Evolutionary conservation across 352 stramenopile genomes (phyloP).

Genomic region (Globisporangium middletonii): DNA sequence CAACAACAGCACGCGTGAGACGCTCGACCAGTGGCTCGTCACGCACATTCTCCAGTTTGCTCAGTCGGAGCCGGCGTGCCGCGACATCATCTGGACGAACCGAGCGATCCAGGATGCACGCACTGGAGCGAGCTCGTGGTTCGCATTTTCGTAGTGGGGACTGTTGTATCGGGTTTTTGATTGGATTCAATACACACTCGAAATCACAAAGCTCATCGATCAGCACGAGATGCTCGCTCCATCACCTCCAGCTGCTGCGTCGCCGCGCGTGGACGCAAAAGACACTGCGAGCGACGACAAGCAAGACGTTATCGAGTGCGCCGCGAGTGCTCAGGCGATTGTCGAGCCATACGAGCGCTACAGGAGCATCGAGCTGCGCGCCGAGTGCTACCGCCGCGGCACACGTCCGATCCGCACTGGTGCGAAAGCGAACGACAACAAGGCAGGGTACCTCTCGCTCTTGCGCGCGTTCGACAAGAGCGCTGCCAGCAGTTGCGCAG

Average conservation of each 20-base stretch:
- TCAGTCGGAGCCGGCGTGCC: background rate
- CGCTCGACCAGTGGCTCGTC: background rate
- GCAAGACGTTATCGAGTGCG: background rate
- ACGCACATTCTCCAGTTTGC: background rate
- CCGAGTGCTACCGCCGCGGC: conserved; percentile 19
- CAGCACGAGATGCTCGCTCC: no score
- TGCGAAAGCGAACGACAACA: conserved; percentile 16
- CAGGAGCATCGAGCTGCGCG: conserved; percentile 17
- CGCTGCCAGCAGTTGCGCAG: background rate
- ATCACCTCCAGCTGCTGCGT: no score
- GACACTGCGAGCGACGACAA: background rate
- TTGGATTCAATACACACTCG: no score
- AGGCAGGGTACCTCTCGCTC: conserved; percentile 16
- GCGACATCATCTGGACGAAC: background rate
- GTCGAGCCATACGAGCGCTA: conserved; percentile 17
- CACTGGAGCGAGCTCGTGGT: no score
- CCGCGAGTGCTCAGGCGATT: background rate
- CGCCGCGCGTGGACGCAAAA: no score
- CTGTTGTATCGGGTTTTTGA: no score
- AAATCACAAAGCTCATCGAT: no score
- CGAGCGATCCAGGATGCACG: background rate
- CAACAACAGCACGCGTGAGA: background rate
- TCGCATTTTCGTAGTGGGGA: no score
- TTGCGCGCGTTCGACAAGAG: conserved; percentile 10
- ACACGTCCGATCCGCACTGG: conserved; percentile 9